Evolutionary conservation across 2,329 filamentous ascomycete genomes (phyloP).

Genomic region (Xylariaceae sp.): DNA sequence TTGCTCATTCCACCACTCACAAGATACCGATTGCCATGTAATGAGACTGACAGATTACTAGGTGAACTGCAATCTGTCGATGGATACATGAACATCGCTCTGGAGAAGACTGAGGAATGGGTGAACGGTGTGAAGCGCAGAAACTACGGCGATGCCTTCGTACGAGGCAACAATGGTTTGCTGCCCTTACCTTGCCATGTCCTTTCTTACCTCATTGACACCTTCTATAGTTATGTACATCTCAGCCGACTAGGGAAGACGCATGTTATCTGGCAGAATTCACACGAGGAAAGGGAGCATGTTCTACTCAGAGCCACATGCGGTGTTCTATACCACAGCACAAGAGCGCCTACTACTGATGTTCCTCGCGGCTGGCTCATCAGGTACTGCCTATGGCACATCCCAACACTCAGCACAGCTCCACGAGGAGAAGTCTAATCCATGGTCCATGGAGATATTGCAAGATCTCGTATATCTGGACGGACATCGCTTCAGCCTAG

Average conservation of each 20-base stretch:
- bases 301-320: too few relatives aligned
- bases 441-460: too few relatives aligned
- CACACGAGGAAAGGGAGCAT: background rate
- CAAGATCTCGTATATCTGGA: too few relatives aligned
- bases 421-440: too few relatives aligned
- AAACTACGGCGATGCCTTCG: slow-evolving; percentile 90
- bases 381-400: too few relatives aligned
- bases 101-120: slow-evolving; percentile 92
- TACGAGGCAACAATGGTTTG: slow-evolving; percentile 89
- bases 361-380: too few relatives aligned
- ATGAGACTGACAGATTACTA: slow-evolving; percentile 35
- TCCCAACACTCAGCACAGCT: too few relatives aligned
- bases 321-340: too few relatives aligned
- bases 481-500: too few relatives aligned
- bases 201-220: slow-evolving; percentile 16
- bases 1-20: background rate
- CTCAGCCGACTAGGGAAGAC: slow-evolving; percentile 52
- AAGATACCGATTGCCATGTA: background rate
- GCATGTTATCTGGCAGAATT: background rate
- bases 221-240: slow-evolving; percentile 61
- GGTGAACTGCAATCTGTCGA: slow-evolving; percentile 95
- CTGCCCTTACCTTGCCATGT: background rate
- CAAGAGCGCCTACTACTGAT: too few relatives aligned
- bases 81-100: slow-evolving; percentile 98
- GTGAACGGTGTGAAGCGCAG: slow-evolving; percentile 79